Evolutionary conservation across 176 grass and related monocot species (phyloP).

Genomic region (Bothriochloa decipiens): DNA sequence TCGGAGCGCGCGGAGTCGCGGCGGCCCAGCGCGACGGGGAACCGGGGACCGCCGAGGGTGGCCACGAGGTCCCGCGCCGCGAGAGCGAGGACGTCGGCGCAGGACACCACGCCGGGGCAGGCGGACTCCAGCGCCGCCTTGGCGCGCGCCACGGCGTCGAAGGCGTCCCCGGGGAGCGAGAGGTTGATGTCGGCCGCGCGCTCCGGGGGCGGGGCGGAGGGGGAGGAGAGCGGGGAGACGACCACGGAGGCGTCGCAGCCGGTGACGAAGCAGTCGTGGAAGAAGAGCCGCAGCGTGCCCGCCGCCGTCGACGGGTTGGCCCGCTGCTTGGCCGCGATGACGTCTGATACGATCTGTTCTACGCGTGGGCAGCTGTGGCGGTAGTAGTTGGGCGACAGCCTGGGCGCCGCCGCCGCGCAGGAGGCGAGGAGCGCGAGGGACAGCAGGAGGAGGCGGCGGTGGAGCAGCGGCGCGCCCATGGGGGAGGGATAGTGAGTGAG

Average conservation of each 20-base stretch:
- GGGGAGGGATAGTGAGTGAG: neutral
- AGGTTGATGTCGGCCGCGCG: constrained; percentile 84
- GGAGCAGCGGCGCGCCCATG: constrained; percentile 39
- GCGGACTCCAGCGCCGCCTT: constrained; percentile 68
- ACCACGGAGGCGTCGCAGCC: constrained; percentile 93
- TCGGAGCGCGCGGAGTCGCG: constrained; percentile 64
- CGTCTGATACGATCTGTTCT: constrained; percentile 69
- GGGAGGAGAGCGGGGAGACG: constrained; percentile 51
- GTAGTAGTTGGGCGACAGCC: constrained; percentile 72
- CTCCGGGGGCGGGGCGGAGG: constrained; percentile 26
- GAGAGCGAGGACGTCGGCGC: constrained; percentile 76
- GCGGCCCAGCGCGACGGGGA: constrained; percentile 63
- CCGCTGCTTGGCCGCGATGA: constrained; percentile 71
- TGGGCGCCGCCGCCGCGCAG: neutral
- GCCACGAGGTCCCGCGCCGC: constrained; percentile 74
- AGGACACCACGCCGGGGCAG: constrained; percentile 77
- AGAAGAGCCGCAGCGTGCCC: constrained; percentile 89
- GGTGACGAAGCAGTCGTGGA: constrained; percentile 94
- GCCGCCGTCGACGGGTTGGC: constrained; percentile 78
- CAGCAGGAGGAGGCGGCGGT: constrained; percentile 6
- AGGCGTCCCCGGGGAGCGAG: constrained; percentile 85
- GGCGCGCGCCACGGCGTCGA: constrained; percentile 75
- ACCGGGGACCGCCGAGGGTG: constrained; percentile 68
- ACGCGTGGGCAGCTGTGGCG: constrained; percentile 63
- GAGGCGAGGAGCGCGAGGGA: constrained; percentile 6